Evolutionary conservation across 441 rosid genomes (phyloP), one percentile per base, ranked within the genome.

Genomic region (Syzygium syzygioides): DNA sequence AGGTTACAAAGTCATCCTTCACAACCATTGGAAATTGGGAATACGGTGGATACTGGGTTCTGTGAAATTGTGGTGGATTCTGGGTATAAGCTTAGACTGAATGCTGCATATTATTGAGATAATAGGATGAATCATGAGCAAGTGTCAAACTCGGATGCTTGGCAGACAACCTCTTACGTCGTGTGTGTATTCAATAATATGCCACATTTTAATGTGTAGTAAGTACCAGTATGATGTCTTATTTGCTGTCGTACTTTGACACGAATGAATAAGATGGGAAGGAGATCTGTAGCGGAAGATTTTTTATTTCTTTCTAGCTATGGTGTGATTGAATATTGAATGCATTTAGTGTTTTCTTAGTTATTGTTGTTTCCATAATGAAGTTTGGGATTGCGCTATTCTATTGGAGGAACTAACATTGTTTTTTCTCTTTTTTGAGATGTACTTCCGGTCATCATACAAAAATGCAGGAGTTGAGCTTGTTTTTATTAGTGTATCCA

Each of bases 361-460:
- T 52, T 34, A 66, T 20, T 59, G 10, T 26, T 7, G 18, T 19
- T 79, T 32, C n/a, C 66, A 59, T 54, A 14, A 30, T 64, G 83
- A 41, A 41, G 14, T 76, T 76, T 76, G n/a, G 52, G 50, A 76
- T 12, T 76, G 52, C 18, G 83, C n/a, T 76, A 41, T 76, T 41
- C 83, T 97, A 92, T 92, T 91, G 88, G 96, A 93, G 88, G 94
- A 96, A 87, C 96, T 97, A 93, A 98, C 98, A 96, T 94, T 97
- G 96, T 92, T 93, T 95, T 93, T 95, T 95, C 98, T 96, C 98
- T 95, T 96, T 93, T 96, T 93, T 97, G 99, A 98, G 99, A 98
- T 95, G 99, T 86, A 92, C 97, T 95, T 96, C 93, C 84, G 95
- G 94, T 89, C 95, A 92, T 94, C 98, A 92, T 96, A 93, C 96